Base-by-base conservation (phyloP, 768 basidiomycete genomes). In the Russula sp. region DNA sequence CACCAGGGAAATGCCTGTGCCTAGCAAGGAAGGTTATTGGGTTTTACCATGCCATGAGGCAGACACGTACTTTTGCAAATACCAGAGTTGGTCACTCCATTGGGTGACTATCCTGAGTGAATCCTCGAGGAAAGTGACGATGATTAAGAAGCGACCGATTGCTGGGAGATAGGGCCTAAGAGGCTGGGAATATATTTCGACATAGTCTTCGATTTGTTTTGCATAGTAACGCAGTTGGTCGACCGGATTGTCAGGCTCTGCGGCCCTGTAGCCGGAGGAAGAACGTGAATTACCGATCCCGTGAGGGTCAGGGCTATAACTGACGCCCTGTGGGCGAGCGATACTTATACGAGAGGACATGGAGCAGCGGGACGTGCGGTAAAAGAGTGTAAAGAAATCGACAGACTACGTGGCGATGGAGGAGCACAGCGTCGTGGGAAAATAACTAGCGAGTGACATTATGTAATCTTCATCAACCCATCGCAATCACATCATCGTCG, bases 1-100 rank as follows among this genome's bases (percentile, higher is more conserved):
- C 95, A 92, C 93, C 93, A 39, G 90, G 93, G 77, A 98, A 98
- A 70, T 87, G 82, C 72, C 97, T 84, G 75, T 98, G 93, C 76
- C 96, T 98, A 68, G 41, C 35, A 35, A 25, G 16, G 6, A 46
- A 20, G 36, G 34, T 11, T 36, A 43, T 45, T 41, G 50, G 51
- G 52, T 47, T 48, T 68, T 38, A 70, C 61, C 49, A 46, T 59
- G 34, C 10, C 36, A 36, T 39, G 49, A 41, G 42, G 59, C 42
- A 46, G 52, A 55, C 42, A 78, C 92, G 70, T 65, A 97, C 96
- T 85, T 87, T 74, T 98, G 92, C 69, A 99, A 79, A 75, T 98
- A 99, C 93, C 96, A 99, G 58, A 97, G 83, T 75, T 99, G 97
- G 77, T 99, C 97, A 51, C 83, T 73, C 93, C 94, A 98, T 73